Evolutionary conservation across 345 rosid genomes (phyloP).

Genomic region (Rubroshorea leprosula): DNA sequence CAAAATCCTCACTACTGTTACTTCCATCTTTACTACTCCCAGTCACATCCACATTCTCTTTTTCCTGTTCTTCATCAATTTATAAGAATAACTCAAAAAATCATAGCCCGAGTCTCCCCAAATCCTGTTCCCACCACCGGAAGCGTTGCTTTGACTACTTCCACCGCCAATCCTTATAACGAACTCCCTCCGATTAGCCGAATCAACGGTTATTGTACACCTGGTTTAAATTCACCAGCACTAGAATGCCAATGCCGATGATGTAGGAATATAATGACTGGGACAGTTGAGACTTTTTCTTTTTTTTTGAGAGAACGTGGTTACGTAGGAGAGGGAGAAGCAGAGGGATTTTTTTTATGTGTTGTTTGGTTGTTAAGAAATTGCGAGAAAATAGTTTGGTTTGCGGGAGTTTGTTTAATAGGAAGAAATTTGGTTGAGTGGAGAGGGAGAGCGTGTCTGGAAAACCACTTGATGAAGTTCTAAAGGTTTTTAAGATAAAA

Average conservation of each 20-base stretch:
- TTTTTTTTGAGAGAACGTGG: too few relatives aligned
- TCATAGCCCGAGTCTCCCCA: constrained; percentile 64
- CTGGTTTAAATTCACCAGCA: too few relatives aligned
- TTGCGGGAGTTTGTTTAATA: too few relatives aligned
- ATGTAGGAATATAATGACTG: too few relatives aligned
- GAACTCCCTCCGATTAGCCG: constrained; percentile 32
- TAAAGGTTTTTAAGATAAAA: neutral
- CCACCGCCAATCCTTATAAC: constrained; percentile 31
- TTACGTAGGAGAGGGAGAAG: too few relatives aligned
- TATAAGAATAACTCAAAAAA: constrained; percentile 29
- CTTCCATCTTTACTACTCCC: constrained; percentile 12
- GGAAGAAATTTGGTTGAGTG: too few relatives aligned
- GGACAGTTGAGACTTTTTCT: too few relatives aligned
- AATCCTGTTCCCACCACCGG: constrained; percentile 23
- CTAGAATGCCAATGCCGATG: too few relatives aligned
- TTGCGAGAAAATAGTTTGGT: neutral
- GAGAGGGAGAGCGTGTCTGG: too few relatives aligned
- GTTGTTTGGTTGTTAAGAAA: neutral
- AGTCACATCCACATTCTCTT: neutral
- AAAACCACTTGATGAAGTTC: too few relatives aligned
- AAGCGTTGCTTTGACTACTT: constrained; percentile 9
- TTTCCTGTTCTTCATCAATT: constrained; percentile 10
- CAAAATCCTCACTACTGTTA: constrained; percentile 24
- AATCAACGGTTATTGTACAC: constrained; percentile 41
- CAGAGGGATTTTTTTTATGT: too few relatives aligned